Percentiles rank a stretch among this genome's conserved stretches.
These are phyloP conservation scores for Colletotrichum zoysiae DNA, from an alignment of 2,329 filamentous ascomycete species.

Conservation along the genomic window DNA sequence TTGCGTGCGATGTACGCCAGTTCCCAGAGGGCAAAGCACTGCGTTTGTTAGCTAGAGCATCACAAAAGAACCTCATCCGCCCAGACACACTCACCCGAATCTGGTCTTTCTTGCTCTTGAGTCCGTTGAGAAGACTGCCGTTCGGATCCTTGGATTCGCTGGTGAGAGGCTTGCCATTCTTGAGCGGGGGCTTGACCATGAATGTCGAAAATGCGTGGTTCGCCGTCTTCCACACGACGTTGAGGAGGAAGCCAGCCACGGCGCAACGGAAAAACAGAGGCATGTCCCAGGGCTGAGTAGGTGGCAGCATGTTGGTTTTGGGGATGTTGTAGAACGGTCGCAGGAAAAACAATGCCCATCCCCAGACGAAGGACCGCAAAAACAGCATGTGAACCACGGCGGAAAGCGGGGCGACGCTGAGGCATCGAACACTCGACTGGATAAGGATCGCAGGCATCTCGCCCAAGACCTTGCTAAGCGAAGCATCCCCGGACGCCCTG, in stretches of 20 bases:
- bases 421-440: conserved; percentile 55
- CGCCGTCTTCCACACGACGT: conserved; percentile 80
- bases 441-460: conserved; percentile 57
- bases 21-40: conserved; percentile 88
- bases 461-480: conserved; percentile 51
- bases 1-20: conserved; percentile 82
- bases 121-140: conserved; percentile 84
- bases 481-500: conserved; percentile 27
- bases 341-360: conserved; percentile 76
- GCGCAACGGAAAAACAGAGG: conserved; percentile 68
- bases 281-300: conserved; percentile 68
- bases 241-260: conserved; percentile 74
- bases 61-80: too few relatives aligned
- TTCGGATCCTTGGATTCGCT: conserved; percentile 91
- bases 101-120: conserved; percentile 85
- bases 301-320: conserved; percentile 73
- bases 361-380: conserved; percentile 75
- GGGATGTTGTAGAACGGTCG: conserved; percentile 82
- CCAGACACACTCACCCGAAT: conserved; percentile 68
- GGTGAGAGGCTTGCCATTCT: conserved; percentile 86
- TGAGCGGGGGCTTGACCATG: conserved; percentile 83
- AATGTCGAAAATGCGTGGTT: conserved; percentile 86
- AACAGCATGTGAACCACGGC: conserved; percentile 72
- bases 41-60: conserved; percentile 6
- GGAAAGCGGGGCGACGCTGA: conserved; percentile 58